These are phyloP conservation scores for Salvia splendens DNA, from an alignment of 257 asterid genomes.

Conservation along the genomic window DNA sequence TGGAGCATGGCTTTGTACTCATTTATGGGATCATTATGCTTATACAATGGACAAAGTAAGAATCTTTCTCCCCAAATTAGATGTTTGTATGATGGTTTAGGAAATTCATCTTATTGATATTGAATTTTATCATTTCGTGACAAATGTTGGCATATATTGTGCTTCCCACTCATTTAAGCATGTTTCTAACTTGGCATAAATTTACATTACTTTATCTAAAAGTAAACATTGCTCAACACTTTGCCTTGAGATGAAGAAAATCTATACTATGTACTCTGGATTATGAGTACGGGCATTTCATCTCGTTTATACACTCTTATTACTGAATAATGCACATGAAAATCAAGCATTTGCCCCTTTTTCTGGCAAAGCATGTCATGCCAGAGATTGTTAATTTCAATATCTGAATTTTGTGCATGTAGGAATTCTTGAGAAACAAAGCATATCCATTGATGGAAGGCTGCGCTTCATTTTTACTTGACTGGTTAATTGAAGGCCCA, in stretches of 20 bases:
- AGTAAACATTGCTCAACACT: no score
- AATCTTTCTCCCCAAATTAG: neutral
- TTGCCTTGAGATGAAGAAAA: neutral
- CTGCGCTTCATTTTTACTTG: conserved; percentile 61
- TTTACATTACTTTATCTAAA: no score
- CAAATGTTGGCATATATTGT: neutral
- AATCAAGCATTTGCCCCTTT: neutral
- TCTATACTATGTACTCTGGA: neutral
- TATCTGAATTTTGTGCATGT: conserved; percentile 1
- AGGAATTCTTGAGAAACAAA: conserved; percentile 62
- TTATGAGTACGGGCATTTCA: neutral
- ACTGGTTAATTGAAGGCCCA: conserved; percentile 75
- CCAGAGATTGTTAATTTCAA: conserved; percentile 11
- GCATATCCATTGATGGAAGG: conserved; percentile 76
- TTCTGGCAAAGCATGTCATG: neutral
- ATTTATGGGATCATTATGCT: conserved; percentile 79
- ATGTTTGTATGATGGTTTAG: conserved; percentile 7
- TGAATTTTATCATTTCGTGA: neutral
- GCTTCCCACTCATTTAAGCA: neutral
- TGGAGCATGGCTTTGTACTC: conserved; percentile 86
- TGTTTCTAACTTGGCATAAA: neutral
- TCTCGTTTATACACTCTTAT: neutral
- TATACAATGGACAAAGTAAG: conserved; percentile 73
- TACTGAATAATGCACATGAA: conserved; percentile 4
- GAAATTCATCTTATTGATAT: neutral